Evolutionary conservation across 192 early-diverging fungal genomes (phyloP), one percentile per base, ranked within the genome.

Genomic region (Chytriomyces confervae): DNA sequence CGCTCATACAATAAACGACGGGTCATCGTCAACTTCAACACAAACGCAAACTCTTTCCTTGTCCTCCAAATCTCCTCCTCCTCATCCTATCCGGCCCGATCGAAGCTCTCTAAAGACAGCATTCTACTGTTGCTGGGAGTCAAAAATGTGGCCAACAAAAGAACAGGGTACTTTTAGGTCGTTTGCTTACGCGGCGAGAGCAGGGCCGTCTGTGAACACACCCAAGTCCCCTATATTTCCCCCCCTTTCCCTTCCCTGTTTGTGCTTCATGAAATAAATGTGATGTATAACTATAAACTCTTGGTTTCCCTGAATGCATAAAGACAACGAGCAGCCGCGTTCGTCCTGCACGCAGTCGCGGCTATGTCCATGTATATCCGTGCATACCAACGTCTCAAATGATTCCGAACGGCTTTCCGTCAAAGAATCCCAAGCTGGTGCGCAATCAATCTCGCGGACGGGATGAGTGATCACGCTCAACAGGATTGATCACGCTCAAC

Each of bases 91-190:
- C 69, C 72, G 72, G 72, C 72, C 72, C 72, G 61, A 74, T 74
- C 72, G 72, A 74, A 74, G 72, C 72, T 62, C 50, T 62, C 72
- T 61, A 50, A 74, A 61, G 43, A 61, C 72, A 47, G 61, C 27
- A n/a, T 27, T 63, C 61, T 46, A 74, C 72, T 62, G 72, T 74
- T 61, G 72, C 61, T 74, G 72, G 50, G 50, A 62, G 72, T 74
- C 72, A 74, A 74, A 44, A 74, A 74, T 74, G 72, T 61, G 57
- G 72, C 72, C 72, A 18, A 74, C 16, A 74, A 43, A 20, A 16
- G 6, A 16, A 60, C n/a, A 61, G 72, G n/a, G 36, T 36, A 63
- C 72, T 74, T 45, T 74, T 63, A 63, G 72, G 72, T 74, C 72
- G 72, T 62, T 74, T 74, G 72, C 53, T 62, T 36, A 62, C 44